Conservation (phyloP, 176 grass and related monocot genomes). For the Carex myosuroides region DNA sequence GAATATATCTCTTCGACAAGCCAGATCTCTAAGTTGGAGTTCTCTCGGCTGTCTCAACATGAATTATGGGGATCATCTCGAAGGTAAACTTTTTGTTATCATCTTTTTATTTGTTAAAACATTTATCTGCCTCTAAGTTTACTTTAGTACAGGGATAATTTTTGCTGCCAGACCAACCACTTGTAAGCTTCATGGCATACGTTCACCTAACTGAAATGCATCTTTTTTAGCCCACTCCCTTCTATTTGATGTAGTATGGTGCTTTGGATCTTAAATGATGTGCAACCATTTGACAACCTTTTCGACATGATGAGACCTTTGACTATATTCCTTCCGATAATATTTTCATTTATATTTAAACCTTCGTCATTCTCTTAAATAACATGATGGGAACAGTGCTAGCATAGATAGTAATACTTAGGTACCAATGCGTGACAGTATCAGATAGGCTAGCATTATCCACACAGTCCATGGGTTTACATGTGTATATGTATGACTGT, state of each 20-base stretch:
- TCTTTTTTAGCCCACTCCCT: background rate
- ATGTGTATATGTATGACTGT: background rate
- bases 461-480: background rate
- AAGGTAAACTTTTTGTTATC: slow-evolving; percentile 34
- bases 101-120: background rate
- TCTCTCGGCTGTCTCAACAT: slow-evolving; percentile 46
- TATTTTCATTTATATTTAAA: background rate
- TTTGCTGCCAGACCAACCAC: no score
- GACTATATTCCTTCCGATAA: background rate
- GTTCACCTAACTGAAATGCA: background rate
- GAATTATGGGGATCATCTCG: slow-evolving; percentile 25
- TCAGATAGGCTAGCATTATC: background rate
- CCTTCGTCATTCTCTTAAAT: background rate
- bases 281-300: background rate
- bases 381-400: background rate
- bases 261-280: background rate
- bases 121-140: background rate
- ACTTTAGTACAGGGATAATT: no score
- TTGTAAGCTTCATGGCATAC: no score
- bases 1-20: slow-evolving; percentile 73
- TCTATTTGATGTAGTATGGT: background rate
- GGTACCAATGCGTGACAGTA: background rate
- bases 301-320: background rate
- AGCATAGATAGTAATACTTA: background rate
- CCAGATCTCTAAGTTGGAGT: slow-evolving; percentile 67